Evolutionary conservation across 164 flowering plant species (phyloP).

Genomic region (Echeveria elegans): DNA sequence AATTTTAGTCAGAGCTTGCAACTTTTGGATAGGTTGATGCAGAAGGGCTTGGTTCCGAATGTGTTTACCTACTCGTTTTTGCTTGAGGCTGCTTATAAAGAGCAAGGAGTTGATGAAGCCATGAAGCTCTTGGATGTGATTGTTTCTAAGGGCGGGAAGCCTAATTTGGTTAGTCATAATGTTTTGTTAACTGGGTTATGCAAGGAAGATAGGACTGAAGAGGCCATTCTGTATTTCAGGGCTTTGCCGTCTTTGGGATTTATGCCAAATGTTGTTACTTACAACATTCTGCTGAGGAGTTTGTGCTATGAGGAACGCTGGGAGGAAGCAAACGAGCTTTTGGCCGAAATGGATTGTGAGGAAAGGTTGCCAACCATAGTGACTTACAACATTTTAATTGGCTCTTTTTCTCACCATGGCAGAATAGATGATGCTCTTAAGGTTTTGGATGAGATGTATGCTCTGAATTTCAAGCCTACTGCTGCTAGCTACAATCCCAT

Average conservation of each 20-base stretch:
- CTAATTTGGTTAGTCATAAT: constrained; percentile 82
- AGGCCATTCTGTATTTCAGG: constrained; percentile 58
- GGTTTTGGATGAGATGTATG: constrained; percentile 54
- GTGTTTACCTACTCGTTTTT: constrained; percentile 70
- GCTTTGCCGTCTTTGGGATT: constrained; percentile 60
- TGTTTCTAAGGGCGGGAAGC: constrained; percentile 62
- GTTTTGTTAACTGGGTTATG: constrained; percentile 78
- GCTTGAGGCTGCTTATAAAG: constrained; percentile 79
- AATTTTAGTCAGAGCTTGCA: constrained; percentile 56
- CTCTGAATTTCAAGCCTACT: constrained; percentile 37
- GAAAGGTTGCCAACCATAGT: constrained; percentile 52
- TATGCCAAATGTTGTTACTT: constrained; percentile 71
- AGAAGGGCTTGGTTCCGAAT: constrained; percentile 67
- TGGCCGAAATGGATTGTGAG: constrained; percentile 68
- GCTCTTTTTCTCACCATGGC: constrained; percentile 61
- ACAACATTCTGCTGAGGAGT: constrained; percentile 64
- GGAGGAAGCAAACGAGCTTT: constrained; percentile 66
- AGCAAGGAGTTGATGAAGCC: constrained; percentile 74
- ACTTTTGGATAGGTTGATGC: constrained; percentile 50
- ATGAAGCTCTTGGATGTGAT: constrained; percentile 63
- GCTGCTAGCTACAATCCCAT: constrained; percentile 77
- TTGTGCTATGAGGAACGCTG: constrained; percentile 62
- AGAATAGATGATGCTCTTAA: constrained; percentile 52
- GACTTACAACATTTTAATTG: constrained; percentile 72
- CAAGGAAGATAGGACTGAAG: constrained; percentile 68